These are phyloP conservation scores for Millerago galiae DNA, from an alignment of 805 yeast genomes.

Conservation along the genomic window DNA sequence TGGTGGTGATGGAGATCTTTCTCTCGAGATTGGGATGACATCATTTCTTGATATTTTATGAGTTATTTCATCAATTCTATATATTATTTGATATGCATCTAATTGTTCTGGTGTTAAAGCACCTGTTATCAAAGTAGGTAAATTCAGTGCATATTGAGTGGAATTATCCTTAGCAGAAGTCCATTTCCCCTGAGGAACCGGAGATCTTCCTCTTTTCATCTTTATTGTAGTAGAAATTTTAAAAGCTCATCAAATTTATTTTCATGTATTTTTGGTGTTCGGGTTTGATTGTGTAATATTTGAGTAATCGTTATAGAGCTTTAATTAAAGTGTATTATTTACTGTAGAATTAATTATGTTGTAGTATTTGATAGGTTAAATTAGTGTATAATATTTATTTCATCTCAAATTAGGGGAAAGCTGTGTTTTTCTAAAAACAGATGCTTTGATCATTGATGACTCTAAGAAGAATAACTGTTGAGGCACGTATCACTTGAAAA, in stretches of 20 bases:
- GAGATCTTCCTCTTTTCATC: background rate
- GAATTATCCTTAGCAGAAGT: conserved; percentile 8
- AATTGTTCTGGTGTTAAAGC: conserved; percentile 69
- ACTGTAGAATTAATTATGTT: too few species aligned
- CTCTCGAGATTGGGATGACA: conserved; percentile 36
- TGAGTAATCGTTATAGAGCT: too few species aligned
- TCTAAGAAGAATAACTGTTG: too few species aligned
- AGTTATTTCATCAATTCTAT: conserved; percentile 77
- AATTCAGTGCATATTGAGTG: conserved; percentile 12
- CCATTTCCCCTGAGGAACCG: background rate
- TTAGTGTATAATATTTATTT: too few species aligned
- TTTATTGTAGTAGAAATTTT: too few species aligned
- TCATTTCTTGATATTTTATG: conserved; percentile 46
- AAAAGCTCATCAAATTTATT: too few species aligned
- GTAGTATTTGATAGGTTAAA: too few species aligned
- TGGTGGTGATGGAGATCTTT: conserved; percentile 82
- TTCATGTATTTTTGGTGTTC: conserved; percentile 2
- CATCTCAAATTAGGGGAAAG: too few species aligned
- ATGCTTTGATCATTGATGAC: too few species aligned
- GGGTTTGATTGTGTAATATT: background rate
- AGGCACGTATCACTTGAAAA: too few species aligned
- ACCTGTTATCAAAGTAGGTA: conserved; percentile 40
- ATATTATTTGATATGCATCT: conserved; percentile 61
- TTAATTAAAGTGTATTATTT: too few species aligned
- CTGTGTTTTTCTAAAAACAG: too few species aligned